Conservation (phyloP, 768 basidiomycete species). For the Lactarius sanguifluus region DNA sequence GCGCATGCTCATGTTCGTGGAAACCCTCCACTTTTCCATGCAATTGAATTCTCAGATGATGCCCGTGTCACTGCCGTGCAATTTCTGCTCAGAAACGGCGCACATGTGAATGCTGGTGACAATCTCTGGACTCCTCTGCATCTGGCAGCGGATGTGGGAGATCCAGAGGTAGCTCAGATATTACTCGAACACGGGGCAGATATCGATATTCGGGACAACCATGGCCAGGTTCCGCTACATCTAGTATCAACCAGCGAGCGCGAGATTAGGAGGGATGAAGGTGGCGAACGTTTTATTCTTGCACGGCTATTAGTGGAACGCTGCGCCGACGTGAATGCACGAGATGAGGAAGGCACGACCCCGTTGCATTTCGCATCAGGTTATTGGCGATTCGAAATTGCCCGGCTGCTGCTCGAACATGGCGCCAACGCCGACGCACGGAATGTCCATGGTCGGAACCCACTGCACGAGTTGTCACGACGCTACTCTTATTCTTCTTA, state of each 20-base stretch:
- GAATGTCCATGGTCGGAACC: neutral
- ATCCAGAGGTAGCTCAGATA: neutral
- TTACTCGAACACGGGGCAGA: neutral
- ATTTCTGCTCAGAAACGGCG: neutral
- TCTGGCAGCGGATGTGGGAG: neutral
- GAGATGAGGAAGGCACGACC: neutral
- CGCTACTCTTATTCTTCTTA: too few relatives aligned
- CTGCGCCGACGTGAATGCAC: neutral
- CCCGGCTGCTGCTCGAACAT: neutral
- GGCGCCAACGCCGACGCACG: neutral
- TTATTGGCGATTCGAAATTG: neutral
- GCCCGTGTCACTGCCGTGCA: neutral
- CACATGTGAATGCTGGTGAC: neutral
- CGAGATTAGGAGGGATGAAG: neutral
- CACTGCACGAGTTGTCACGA: neutral
- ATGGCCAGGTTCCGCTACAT: neutral
- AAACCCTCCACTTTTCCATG: neutral
- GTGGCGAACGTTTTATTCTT: neutral
- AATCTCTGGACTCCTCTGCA: neutral
- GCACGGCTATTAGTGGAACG: neutral
- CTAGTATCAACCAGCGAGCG: neutral
- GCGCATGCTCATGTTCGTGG: neutral
- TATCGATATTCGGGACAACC: neutral
- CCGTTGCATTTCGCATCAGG: neutral
- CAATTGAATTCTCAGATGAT: neutral